Evolutionary conservation across 2,329 filamentous ascomycete genomes (phyloP).

Genomic region (Cercospora zeae-maydis): DNA sequence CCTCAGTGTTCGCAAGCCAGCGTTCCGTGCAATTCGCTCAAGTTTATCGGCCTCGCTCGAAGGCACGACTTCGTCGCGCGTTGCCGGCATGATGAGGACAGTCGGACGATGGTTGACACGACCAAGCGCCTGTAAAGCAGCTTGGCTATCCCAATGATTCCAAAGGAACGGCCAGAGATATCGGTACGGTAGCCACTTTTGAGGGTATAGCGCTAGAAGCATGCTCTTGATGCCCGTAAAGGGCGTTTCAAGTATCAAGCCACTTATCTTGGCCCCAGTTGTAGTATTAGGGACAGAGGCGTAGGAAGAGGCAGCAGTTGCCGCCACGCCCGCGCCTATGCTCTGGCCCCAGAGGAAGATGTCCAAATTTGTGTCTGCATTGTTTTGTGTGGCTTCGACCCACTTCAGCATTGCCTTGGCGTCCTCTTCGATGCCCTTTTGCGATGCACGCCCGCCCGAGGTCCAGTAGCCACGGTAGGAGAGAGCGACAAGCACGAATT

Average conservation of each 20-base stretch:
- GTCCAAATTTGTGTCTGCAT: constrained; percentile 34
- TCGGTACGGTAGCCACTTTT: constrained; percentile 74
- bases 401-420: constrained; percentile 62
- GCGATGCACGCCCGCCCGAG: constrained; percentile 66
- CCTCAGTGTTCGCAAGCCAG: constrained; percentile 38
- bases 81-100: constrained; percentile 56
- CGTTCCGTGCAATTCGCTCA: constrained; percentile 39
- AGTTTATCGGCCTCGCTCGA: constrained; percentile 56
- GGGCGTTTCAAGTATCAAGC: constrained; percentile 70
- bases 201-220: constrained; percentile 69
- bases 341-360: constrained; percentile 74
- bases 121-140: constrained; percentile 42
- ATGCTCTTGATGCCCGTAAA: constrained; percentile 69
- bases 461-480: constrained; percentile 75
- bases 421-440: constrained; percentile 67
- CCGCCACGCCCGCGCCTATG: constrained; percentile 69
- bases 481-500: constrained; percentile 45
- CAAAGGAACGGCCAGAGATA: constrained; percentile 71
- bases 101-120: constrained; percentile 17
- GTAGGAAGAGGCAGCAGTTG: constrained; percentile 53
- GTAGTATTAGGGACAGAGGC: constrained; percentile 37
- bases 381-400: constrained; percentile 48
- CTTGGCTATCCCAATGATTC: constrained; percentile 53
- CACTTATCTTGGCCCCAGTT: constrained; percentile 33
- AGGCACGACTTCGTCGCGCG: constrained; percentile 56